These are phyloP conservation scores for Centaurea solstitialis DNA, from an alignment of 129 eudicot genomes.

Conservation along the genomic window DNA sequence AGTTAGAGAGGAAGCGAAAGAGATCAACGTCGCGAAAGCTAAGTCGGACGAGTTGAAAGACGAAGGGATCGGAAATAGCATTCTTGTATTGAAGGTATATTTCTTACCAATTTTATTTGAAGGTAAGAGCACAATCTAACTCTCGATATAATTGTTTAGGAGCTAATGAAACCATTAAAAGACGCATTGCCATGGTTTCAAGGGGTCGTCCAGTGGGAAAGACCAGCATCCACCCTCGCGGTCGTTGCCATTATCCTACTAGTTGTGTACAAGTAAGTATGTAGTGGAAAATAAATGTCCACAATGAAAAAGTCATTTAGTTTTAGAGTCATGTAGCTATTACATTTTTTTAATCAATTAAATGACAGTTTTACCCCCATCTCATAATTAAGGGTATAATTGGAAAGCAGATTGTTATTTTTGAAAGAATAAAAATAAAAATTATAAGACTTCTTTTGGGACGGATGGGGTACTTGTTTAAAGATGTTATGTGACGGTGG, in stretches of 20 bases:
- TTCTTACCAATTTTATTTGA: no score
- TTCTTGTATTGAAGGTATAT: slow-evolving; percentile 67
- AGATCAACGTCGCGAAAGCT: slow-evolving; percentile 63
- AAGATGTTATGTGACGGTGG: not conserved
- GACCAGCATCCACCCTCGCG: slow-evolving; percentile 44
- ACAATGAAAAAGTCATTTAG: not conserved
- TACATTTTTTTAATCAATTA: not conserved
- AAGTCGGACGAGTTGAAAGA: slow-evolving; percentile 69
- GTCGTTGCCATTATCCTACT: slow-evolving; percentile 45
- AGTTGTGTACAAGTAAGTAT: slow-evolving; percentile 71
- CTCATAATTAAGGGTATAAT: slow-evolving; percentile 1
- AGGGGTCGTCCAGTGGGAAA: slow-evolving; percentile 68
- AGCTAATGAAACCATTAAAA: slow-evolving; percentile 58
- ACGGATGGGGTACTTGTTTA: not conserved
- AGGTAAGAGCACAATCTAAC: not conserved
- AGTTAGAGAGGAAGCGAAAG: slow-evolving; percentile 79
- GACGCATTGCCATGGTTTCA: slow-evolving; percentile 47
- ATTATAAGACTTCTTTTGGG: not conserved
- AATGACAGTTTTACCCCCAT: not conserved
- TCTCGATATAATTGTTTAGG: slow-evolving; percentile 42
- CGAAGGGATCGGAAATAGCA: slow-evolving; percentile 80
- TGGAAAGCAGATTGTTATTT: not conserved
- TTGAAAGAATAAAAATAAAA: not conserved
- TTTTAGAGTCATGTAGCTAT: not conserved
- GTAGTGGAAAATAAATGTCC: not conserved